Conservation (phyloP, 768 basidiomycete species). For the Psilocybe azurescens region DNA sequence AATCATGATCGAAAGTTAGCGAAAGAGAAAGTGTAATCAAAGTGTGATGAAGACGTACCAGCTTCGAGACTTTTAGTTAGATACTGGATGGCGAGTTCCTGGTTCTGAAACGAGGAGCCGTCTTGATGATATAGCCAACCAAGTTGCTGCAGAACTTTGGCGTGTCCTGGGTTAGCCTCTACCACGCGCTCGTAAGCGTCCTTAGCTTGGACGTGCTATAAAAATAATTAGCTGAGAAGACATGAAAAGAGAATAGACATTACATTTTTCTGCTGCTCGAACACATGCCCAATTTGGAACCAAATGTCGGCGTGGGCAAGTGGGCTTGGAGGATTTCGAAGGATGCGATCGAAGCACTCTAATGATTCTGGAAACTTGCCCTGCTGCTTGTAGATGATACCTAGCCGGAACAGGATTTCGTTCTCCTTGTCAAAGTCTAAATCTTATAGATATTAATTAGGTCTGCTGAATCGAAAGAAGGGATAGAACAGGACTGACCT, state of each 20-base stretch:
- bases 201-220: constrained; percentile 84
- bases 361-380: constrained; percentile 90
- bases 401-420: constrained; percentile 96
- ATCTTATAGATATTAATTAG: constrained; percentile 39
- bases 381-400: constrained; percentile 99
- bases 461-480: constrained; percentile 20
- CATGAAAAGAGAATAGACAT: constrained; percentile 11
- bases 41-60: constrained; percentile 55
- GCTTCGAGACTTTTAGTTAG: constrained; percentile 95
- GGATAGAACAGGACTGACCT: constrained; percentile 53
- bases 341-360: constrained; percentile 94
- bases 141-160: constrained; percentile 96
- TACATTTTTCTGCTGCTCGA: constrained; percentile 97
- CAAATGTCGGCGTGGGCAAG: constrained; percentile 98
- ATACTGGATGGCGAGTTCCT: constrained; percentile 92
- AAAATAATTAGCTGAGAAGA: constrained; percentile 20
- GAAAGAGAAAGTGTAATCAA: constrained; percentile 9
- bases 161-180: constrained; percentile 89
- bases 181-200: constrained; percentile 98
- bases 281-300: constrained; percentile 99
- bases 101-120: constrained; percentile 93
- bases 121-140: constrained; percentile 98
- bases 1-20: constrained; percentile 6
- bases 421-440: constrained; percentile 98
- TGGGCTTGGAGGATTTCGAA: constrained; percentile 93